Evolutionary conservation across 257 asterid species (phyloP).

Genomic region (Lantana camara): DNA sequence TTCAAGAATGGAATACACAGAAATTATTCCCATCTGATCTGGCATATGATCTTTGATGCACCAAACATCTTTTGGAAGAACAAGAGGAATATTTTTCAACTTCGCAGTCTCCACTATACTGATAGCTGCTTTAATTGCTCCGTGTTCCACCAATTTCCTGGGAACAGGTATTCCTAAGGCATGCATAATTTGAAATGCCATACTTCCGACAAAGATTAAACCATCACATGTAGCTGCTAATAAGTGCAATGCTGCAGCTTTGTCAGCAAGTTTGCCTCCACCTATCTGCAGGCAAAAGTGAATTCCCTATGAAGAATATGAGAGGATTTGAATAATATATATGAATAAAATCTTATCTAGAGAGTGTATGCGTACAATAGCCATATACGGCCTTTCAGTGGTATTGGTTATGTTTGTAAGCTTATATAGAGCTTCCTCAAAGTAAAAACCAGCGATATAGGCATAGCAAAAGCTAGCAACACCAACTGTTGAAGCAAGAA

Average conservation of each 20-base stretch:
- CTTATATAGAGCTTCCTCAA: conserved; percentile 65
- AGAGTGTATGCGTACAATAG: conserved; percentile 61
- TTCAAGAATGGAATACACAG: conserved; percentile 50
- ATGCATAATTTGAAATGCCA: conserved; percentile 88
- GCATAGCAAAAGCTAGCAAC: conserved; percentile 67
- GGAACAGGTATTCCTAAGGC: conserved; percentile 71
- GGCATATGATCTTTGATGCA: conserved; percentile 49
- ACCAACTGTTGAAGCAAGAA: conserved; percentile 92
- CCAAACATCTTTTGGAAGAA: conserved; percentile 77
- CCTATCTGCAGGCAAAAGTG: conserved; percentile 61
- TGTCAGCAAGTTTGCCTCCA: conserved; percentile 70
- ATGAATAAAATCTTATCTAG: conserved; percentile 14
- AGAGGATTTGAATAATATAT: conserved; percentile 15
- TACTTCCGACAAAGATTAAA: conserved; percentile 73
- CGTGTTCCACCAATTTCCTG: conserved; percentile 52
- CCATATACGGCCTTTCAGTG: conserved; percentile 59
- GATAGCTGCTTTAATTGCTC: conserved; percentile 54
- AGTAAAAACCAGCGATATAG: conserved; percentile 77
- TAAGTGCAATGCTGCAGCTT: conserved; percentile 64
- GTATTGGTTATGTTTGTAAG: conserved; percentile 56
- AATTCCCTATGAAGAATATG: conserved; percentile 22
- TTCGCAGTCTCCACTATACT: conserved; percentile 59
- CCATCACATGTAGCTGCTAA: conserved; percentile 79
- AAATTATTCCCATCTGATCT: conserved; percentile 40
- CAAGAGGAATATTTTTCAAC: conserved; percentile 59